Percentiles rank a stretch among this genome's conserved stretches.
Evolutionary conservation across 2,329 filamentous ascomycete genomes (phyloP).

Genomic region (Allantophomopsis lycopodina): DNA sequence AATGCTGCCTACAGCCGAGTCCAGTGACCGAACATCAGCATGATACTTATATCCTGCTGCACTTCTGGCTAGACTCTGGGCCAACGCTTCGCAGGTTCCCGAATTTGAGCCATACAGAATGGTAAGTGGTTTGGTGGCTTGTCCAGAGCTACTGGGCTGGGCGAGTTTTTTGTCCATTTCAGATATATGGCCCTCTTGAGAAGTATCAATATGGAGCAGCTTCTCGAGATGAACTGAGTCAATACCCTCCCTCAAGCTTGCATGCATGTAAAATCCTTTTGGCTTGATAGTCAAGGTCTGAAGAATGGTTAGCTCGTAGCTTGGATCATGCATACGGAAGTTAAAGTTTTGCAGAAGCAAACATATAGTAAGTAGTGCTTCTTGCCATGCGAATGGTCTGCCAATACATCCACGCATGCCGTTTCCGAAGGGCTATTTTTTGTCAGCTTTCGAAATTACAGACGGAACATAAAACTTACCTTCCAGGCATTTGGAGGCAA

Average conservation of each 20-base stretch:
- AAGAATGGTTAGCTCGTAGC: conserved; percentile 38
- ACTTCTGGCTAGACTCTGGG: conserved; percentile 44
- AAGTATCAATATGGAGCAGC: conserved; percentile 11
- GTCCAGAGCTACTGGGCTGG: conserved; percentile 1
- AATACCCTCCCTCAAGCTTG: conserved; percentile 35
- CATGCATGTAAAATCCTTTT: conserved; percentile 47
- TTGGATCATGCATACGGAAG: conserved; percentile 44
- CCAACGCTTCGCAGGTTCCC: conserved; percentile 59
- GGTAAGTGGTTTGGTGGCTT: conserved; percentile 25
- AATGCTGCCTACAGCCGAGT: conserved; percentile 44
- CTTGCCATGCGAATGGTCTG: conserved; percentile 61
- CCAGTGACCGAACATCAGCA: conserved; percentile 39
- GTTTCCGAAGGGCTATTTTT: conserved; percentile 50
- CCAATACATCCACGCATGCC: conserved; percentile 61
- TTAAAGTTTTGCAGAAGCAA: conserved; percentile 60
- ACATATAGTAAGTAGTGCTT: conserved; percentile 45
- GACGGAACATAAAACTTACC: not conserved
- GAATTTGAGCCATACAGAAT: conserved; percentile 62
- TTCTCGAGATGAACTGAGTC: conserved; percentile 26
- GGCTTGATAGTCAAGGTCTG: conserved; percentile 48
- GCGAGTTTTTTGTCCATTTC: conserved; percentile 15
- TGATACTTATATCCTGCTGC: conserved; percentile 44
- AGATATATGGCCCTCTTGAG: not conserved
- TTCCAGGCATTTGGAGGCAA: conserved; percentile 52
- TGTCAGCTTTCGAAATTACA: not conserved